phyloP scores from a whole-genome alignment of 495 filamentous ascomycete genomes.

The Penicillium odoratum region DNA sequence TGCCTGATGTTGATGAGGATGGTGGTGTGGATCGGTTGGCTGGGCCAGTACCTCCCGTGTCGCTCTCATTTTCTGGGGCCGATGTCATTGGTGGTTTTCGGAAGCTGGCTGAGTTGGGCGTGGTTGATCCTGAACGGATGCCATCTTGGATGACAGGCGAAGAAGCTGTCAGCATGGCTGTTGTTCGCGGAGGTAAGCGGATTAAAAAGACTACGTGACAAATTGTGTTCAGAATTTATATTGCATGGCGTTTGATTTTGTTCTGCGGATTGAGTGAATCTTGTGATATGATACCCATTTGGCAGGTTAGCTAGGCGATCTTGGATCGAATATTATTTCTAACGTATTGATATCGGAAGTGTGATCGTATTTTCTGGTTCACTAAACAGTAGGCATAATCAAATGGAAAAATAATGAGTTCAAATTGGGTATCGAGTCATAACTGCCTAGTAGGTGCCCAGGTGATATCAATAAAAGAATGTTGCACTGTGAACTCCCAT shows the following conservation, averaged over 20 bases:
- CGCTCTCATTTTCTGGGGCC: slow-evolving; percentile 66
- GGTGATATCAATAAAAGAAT: background rate
- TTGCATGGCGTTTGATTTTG: slow-evolving; percentile 3
- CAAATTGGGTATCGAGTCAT: background rate
- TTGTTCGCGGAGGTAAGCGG: slow-evolving; percentile 61
- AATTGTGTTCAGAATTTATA: background rate
- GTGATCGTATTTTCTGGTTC: too few species aligned
- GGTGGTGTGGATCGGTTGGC: slow-evolving; percentile 19
- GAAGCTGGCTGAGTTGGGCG: slow-evolving; percentile 69
- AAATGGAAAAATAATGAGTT: background rate
- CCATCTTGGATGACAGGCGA: slow-evolving; percentile 92
- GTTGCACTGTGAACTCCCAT: background rate
- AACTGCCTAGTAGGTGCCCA: background rate
- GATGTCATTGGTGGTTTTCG: slow-evolving; percentile 83
- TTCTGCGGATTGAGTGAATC: background rate
- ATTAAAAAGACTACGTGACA: slow-evolving; percentile 26
- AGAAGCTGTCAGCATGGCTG: slow-evolving; percentile 71
- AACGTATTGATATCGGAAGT: too few species aligned
- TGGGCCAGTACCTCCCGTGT: slow-evolving; percentile 22
- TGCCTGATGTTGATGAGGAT: slow-evolving; percentile 15
- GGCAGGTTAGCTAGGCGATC: background rate
- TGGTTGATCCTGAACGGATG: slow-evolving; percentile 73
- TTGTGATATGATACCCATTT: slow-evolving; percentile 11
- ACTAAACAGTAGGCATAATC: too few species aligned
- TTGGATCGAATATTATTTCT: background rate